Conservation (phyloP, 2,329 filamentous ascomycete genomes). For the Leptographium procerum region DNA sequence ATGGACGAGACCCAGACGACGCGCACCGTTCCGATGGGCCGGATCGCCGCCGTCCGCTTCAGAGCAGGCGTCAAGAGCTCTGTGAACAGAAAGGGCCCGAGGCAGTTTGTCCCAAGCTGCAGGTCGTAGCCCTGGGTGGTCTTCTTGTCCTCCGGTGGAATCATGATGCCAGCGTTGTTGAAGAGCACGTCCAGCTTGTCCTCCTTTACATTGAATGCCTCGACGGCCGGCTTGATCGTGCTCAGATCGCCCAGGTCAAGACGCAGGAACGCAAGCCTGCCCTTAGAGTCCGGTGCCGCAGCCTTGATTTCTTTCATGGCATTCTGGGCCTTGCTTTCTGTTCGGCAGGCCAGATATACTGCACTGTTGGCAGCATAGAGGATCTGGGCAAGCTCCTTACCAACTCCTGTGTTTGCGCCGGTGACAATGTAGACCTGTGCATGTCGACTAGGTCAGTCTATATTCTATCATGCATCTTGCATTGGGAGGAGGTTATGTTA, state of each 20-base stretch:
- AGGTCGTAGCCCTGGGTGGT: constrained; percentile 19
- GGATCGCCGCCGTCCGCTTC: constrained; percentile 5
- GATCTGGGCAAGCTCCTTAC: constrained; percentile 35
- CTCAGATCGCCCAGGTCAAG: constrained; percentile 25
- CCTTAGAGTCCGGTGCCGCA: constrained; percentile 18
- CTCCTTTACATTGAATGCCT: constrained; percentile 19
- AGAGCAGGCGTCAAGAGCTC: constrained; percentile 15
- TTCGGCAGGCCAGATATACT: constrained; percentile 38
- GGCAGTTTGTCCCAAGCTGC: constrained; percentile 15
- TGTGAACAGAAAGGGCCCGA: constrained; percentile 15
- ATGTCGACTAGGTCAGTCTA: background rate
- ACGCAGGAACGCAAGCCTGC: constrained; percentile 25
- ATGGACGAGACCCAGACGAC: constrained; percentile 13
- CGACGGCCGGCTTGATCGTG: constrained; percentile 17
- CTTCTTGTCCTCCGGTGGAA: constrained; percentile 16
- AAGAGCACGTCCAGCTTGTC: constrained; percentile 22
- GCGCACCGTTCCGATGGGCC: constrained; percentile 8
- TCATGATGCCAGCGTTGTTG: constrained; percentile 27
- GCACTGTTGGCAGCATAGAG: constrained; percentile 38
- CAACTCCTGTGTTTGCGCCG: constrained; percentile 23
- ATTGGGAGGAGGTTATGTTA: background rate
- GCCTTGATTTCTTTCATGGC: constrained; percentile 29
- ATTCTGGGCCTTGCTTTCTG: constrained; percentile 22
- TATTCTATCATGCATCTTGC: no score
- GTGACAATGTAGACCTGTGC: constrained; percentile 31